A percentile compares a stretch with the other conserved stretches of the same genome.
These are phyloP conservation scores for Aspergillus niger DNA, from an alignment of 2,329 filamentous ascomycete species.

Conservation along the genomic window DNA sequence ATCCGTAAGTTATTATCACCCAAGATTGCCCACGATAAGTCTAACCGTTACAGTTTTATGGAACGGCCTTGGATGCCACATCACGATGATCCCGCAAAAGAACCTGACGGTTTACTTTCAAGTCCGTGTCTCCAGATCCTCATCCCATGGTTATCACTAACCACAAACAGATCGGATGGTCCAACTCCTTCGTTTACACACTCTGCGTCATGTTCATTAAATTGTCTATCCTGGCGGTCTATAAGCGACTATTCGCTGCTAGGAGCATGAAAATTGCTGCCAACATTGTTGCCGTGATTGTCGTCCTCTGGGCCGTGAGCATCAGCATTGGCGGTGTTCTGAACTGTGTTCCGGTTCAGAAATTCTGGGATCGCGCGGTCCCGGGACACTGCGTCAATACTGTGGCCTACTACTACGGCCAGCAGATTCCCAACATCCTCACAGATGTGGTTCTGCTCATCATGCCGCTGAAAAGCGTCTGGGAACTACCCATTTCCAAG, in stretches of 20 bases:
- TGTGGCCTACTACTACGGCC: constrained; percentile 31
- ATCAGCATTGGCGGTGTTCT: neutral
- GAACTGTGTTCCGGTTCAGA: constrained; percentile 11
- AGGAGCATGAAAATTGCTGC: neutral
- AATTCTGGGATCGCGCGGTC: constrained; percentile 29
- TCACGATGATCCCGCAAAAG: constrained; percentile 28
- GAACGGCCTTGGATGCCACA: constrained; percentile 33
- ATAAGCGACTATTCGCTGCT: constrained; percentile 3
- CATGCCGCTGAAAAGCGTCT: constrained; percentile 32
- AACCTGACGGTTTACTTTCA: constrained; percentile 29
- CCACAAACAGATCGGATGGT: constrained; percentile 26
- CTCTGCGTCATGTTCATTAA: constrained; percentile 5
- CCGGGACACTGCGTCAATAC: constrained; percentile 30
- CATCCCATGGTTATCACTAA: constrained; percentile 1
- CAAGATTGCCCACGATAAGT: neutral
- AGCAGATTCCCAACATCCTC: constrained; percentile 35
- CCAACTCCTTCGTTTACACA: constrained; percentile 32
- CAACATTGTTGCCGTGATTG: neutral
- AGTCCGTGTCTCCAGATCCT: constrained; percentile 11
- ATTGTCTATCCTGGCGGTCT: constrained; percentile 2
- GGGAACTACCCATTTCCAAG: constrained; percentile 28
- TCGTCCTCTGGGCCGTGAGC: neutral
- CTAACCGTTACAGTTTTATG: constrained; percentile 22
- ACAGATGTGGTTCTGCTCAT: constrained; percentile 31
- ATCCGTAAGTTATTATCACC: constrained; percentile 23